Conservation (phyloP, 2,329 filamentous ascomycete species). For the Myriosclerotinia curreyana region DNA sequence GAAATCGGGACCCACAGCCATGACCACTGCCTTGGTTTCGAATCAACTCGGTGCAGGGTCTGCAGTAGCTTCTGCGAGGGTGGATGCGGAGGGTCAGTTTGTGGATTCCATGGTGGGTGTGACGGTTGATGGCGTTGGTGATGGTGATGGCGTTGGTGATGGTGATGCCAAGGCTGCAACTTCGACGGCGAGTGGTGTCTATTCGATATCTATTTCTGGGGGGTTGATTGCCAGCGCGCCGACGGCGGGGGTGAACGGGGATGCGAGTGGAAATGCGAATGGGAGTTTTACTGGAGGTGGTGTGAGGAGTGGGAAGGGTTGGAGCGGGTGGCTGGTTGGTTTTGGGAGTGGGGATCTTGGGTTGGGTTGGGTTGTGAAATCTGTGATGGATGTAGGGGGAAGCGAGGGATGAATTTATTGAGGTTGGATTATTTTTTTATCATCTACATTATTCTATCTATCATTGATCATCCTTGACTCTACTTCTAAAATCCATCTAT, state of each 20-base stretch:
- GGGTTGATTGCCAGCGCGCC: not conserved
- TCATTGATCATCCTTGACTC: no score
- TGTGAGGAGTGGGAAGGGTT: not conserved
- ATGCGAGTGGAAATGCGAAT: no score
- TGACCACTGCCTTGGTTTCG: no score
- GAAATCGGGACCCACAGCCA: not conserved
- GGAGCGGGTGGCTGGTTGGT: not conserved
- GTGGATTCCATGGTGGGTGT: no score
- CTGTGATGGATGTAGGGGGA: not conserved
- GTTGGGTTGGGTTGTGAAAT: not conserved
- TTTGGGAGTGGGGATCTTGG: not conserved
- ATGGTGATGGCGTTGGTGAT: not conserved
- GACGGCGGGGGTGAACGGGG: no score
- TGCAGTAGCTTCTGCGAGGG: no score
- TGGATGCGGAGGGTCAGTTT: no score
- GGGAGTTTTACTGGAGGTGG: not conserved
- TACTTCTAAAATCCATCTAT: no score
- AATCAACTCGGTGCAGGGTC: no score
- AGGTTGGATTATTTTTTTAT: not conserved
- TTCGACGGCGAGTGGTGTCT: not conserved
- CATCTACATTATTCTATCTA: not conserved
- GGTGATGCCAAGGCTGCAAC: not conserved
- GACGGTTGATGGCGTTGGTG: no score
- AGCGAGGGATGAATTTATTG: not conserved
- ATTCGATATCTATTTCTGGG: not conserved